phyloP scores from a whole-genome alignment of 805 yeast genomes.

The Kodamaea jinghongensis region DNA sequence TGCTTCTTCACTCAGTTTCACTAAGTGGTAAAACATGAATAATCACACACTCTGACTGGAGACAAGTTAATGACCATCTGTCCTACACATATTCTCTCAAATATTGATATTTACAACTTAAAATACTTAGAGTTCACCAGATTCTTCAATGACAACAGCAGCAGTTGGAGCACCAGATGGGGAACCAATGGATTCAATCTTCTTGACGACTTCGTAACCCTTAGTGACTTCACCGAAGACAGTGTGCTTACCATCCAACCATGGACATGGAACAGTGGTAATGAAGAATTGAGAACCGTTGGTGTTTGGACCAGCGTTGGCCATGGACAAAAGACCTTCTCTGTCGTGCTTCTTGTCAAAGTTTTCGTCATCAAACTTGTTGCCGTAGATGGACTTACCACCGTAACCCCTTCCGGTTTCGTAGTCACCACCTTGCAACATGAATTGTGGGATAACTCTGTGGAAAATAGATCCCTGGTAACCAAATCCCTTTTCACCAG shows the following conservation, averaged over 20 bases:
- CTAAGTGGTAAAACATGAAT: no score
- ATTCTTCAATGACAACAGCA: slow-evolving; percentile 25
- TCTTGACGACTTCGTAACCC: slow-evolving; percentile 25
- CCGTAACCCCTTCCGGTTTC: slow-evolving; percentile 92
- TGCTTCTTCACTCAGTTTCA: no score
- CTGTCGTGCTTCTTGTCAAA: slow-evolving; percentile 69
- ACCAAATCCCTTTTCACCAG: slow-evolving; percentile 94
- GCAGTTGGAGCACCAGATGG: slow-evolving; percentile 17
- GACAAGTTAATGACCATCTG: no score
- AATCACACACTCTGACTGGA: no score
- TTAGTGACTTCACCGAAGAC: slow-evolving; percentile 27
- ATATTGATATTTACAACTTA: slow-evolving; percentile 5
- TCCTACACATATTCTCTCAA: no score
- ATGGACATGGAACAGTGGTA: slow-evolving; percentile 54
- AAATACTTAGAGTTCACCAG: slow-evolving; percentile 20
- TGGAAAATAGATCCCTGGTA: slow-evolving; percentile 87
- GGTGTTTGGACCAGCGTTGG: slow-evolving; percentile 90
- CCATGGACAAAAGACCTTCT: slow-evolving; percentile 87
- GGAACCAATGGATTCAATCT: slow-evolving; percentile 24
- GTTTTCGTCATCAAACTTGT: slow-evolving; percentile 64
- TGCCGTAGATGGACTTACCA: slow-evolving; percentile 84
- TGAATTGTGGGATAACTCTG: slow-evolving; percentile 94
- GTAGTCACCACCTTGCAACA: slow-evolving; percentile 80
- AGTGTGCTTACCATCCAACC: slow-evolving; percentile 28
- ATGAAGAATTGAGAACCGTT: slow-evolving; percentile 90